Evolutionary conservation across 768 basidiomycete genomes (phyloP).

Genomic region (Chlorophyllum brunneum): DNA sequence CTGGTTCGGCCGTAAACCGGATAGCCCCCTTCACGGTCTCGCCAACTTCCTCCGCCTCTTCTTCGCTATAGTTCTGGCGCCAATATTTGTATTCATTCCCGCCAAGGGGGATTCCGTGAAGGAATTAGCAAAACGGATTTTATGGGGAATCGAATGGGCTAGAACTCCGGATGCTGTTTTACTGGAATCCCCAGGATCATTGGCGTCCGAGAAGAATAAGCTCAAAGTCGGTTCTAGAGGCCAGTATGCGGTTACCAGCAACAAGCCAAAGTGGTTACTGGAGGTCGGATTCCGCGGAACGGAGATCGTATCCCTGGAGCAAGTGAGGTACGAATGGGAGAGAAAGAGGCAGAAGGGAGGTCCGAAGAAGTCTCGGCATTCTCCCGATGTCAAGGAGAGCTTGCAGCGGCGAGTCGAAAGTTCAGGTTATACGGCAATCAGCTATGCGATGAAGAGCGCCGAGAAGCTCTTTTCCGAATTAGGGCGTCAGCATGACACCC

Average conservation of each 20-base stretch:
- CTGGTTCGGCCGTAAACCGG: slow-evolving; percentile 6
- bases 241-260: slow-evolving; percentile 6
- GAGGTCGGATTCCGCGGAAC: neutral
- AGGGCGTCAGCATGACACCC: neutral
- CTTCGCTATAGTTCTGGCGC: neutral
- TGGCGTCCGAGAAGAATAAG: neutral
- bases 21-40: neutral
- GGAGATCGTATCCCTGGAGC: neutral
- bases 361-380: neutral
- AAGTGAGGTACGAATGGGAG: slow-evolving; percentile 2
- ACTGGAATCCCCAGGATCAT: neutral
- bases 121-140: neutral
- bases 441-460: slow-evolving; percentile 9
- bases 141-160: slow-evolving; percentile 8
- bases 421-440: slow-evolving; percentile 6
- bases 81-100: neutral
- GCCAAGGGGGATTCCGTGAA: neutral
- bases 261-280: slow-evolving; percentile 8
- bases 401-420: neutral
- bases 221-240: neutral
- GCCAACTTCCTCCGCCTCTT: slow-evolving; percentile 7
- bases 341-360: neutral
- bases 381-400: neutral
- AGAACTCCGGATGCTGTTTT: slow-evolving; percentile 6
- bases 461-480: neutral